Evolutionary conservation across 768 basidiomycete genomes (phyloP).

Genomic region (Tylopilus subfusipes): DNA sequence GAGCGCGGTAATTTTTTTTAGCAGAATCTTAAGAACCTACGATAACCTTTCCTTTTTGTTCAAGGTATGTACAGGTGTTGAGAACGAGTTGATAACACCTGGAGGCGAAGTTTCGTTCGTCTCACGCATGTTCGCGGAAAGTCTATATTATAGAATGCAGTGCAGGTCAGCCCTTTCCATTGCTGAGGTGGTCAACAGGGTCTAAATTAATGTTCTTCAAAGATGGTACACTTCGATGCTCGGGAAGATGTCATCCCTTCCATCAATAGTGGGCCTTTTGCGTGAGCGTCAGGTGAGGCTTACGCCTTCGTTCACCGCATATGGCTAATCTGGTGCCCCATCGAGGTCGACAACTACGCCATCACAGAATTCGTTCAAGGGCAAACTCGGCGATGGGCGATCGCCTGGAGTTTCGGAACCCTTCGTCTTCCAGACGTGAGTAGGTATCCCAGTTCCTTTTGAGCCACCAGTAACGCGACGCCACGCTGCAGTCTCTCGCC

Average conservation of each 20-base stretch:
- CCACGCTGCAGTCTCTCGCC: conserved; percentile 30
- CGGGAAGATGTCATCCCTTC: conserved; percentile 78
- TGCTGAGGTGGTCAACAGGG: neutral
- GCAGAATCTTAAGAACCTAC: neutral
- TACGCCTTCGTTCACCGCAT: neutral
- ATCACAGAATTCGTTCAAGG: conserved; percentile 83
- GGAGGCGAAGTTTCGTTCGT: conserved; percentile 89
- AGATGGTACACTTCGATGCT: conserved; percentile 94
- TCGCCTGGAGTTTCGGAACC: conserved; percentile 79
- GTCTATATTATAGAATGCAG: conserved; percentile 41
- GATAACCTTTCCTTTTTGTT: neutral
- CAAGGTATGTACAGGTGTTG: conserved; percentile 83
- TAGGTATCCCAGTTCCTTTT: conserved; percentile 6
- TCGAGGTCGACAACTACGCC: conserved; percentile 82
- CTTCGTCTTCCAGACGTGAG: conserved; percentile 75
- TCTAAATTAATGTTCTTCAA: neutral
- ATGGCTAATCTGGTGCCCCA: neutral
- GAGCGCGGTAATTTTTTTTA: conserved; percentile 53
- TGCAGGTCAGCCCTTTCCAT: conserved; percentile 48
- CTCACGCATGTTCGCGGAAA: conserved; percentile 71
- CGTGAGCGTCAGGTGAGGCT: conserved; percentile 41
- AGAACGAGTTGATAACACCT: conserved; percentile 82
- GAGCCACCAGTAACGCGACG: conserved; percentile 33
- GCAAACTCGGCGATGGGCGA: conserved; percentile 86
- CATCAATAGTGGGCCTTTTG: conserved; percentile 54